Evolutionary conservation across 2,329 filamentous ascomycete genomes (phyloP), one percentile per base, ranked within the genome.

Genomic region (Capronia epimyces): DNA sequence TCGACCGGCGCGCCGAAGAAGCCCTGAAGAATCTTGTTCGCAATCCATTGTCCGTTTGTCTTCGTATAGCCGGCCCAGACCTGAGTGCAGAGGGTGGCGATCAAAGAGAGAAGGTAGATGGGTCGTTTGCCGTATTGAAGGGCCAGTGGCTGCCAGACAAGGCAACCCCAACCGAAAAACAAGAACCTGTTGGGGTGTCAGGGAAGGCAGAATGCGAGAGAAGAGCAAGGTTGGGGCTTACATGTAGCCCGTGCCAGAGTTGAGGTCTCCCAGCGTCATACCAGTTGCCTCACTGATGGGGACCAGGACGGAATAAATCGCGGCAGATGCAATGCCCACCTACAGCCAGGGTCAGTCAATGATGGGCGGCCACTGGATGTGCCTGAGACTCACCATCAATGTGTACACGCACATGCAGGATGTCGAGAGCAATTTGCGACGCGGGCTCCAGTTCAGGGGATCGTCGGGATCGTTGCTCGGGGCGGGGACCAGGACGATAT

Each of bases 1-100:
- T 77, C 75, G 15, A 75, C 69, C 1, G 75, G 74, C 1, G 74
- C 69, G 10, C 65, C 67, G 24, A 74, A 70, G 52, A 77, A 71
- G 1, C 75, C 75, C 42, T 71, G 68, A 1, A 78, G 58, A 21
- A 76, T 67, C 43, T 71, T 71, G 56, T 70, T 70, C 4, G 71
- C 73, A 27, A 71, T 70, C 73, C 73, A 77, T 53, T 74, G 68
- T 5, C 72, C 70, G 21, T 71, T 69, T 7, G 65, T 70, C 29
- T 66, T 71, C 3, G 69, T 68, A 50, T 73, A 69, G 8, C 20
- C 67, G 16, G 66, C 68, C 72, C 73, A 76, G 52, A 65, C 53
- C 36, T 48, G 44, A 2, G 50, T 48, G 34, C 59, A 62, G 12
- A 71, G 45, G 3, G 53, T 48, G 31, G 59, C 62, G n/a, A 71